Evolutionary conservation across 192 early-diverging fungal genomes (phyloP).

Genomic region (Backusella tarrabulga): DNA sequence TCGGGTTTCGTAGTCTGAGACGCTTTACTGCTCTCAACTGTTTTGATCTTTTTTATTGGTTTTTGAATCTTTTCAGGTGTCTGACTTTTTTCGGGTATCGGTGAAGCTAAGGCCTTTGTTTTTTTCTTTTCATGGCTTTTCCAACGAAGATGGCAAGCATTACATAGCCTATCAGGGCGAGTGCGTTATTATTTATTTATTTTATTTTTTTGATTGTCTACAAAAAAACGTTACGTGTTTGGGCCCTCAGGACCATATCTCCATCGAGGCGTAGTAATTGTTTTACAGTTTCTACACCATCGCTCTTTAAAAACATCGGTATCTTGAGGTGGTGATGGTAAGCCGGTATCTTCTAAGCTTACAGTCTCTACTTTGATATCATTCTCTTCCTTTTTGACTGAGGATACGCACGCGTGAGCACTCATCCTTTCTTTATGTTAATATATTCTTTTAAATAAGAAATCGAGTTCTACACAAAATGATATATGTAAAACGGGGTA

Average conservation of each 20-base stretch:
- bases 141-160: conserved; percentile 29
- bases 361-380: not conserved
- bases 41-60: not conserved
- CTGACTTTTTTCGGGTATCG: not conserved
- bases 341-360: not conserved
- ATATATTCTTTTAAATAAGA: too few relatives aligned
- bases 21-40: not conserved
- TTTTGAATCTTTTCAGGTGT: not conserved
- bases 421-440: not conserved
- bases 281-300: conserved; percentile 23
- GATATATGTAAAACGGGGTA: too few relatives aligned
- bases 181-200: not conserved
- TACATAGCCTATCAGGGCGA: conserved; percentile 19
- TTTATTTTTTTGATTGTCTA: not conserved
- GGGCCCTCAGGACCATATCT: conserved; percentile 17
- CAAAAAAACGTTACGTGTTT: conserved; percentile 15
- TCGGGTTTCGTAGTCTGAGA: not conserved
- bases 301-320: not conserved
- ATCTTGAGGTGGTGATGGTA: not conserved
- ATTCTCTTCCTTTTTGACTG: not conserved
- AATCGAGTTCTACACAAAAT: too few relatives aligned
- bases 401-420: not conserved
- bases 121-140: not conserved
- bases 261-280: conserved; percentile 20
- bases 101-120: not conserved